Evolutionary conservation across 495 filamentous ascomycete genomes (phyloP).

Genomic region (Penicillium samsonianum): DNA sequence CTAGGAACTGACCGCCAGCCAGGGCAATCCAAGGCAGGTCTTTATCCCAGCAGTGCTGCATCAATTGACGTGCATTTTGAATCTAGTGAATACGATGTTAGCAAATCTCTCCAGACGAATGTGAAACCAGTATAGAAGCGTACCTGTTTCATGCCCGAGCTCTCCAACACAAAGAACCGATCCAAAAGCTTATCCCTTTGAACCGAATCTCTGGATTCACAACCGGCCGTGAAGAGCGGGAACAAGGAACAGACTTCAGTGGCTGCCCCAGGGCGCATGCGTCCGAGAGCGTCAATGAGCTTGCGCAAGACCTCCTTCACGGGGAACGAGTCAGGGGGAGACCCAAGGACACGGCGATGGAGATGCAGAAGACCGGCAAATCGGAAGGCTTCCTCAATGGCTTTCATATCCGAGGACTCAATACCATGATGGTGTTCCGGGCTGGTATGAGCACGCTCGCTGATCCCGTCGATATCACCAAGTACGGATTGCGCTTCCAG

Average conservation of each 20-base stretch:
- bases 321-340: constrained; percentile 51
- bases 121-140: background rate
- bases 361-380: constrained; percentile 79
- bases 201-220: constrained; percentile 59
- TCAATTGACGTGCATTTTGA: constrained; percentile 46
- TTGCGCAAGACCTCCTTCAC: constrained; percentile 66
- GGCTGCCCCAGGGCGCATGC: constrained; percentile 64
- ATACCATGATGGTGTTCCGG: constrained; percentile 38
- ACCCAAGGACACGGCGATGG: constrained; percentile 68
- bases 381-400: constrained; percentile 80
- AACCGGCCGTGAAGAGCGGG: constrained; percentile 83
- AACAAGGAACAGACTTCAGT: constrained; percentile 79
- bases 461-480: constrained; percentile 46
- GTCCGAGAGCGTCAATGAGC: constrained; percentile 62
- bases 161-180: constrained; percentile 69
- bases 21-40: constrained; percentile 46
- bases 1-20: constrained; percentile 45
- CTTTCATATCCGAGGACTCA: constrained; percentile 60
- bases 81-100: constrained; percentile 27
- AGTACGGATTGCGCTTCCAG: constrained; percentile 58
- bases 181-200: constrained; percentile 64
- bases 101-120: background rate
- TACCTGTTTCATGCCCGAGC: constrained; percentile 76
- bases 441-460: constrained; percentile 33
- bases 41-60: constrained; percentile 48